These are phyloP conservation scores for Pseudovirgaria hyperparasitica DNA, from an alignment of 2,329 filamentous ascomycete species.

Conservation along the genomic window DNA sequence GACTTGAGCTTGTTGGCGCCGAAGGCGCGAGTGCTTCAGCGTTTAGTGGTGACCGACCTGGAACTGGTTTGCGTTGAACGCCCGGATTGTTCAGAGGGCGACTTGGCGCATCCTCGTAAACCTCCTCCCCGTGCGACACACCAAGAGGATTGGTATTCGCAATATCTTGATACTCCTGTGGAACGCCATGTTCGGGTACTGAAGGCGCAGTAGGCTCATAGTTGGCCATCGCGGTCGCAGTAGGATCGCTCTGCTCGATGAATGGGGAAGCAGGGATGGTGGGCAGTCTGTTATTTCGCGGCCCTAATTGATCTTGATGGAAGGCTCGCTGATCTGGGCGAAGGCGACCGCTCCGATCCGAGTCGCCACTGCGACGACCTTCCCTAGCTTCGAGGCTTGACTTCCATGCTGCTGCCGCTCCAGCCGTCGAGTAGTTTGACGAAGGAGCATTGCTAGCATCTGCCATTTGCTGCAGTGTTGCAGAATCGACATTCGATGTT, in stretches of 20 bases:
- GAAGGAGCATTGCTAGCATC: slow-evolving; percentile 48
- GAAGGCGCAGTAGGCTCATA: slow-evolving; percentile 21
- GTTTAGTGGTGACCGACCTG: slow-evolving; percentile 27
- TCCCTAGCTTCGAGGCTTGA: slow-evolving; percentile 17
- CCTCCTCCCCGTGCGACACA: slow-evolving; percentile 12
- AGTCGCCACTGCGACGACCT: slow-evolving; percentile 19
- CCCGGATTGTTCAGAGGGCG: slow-evolving; percentile 2
- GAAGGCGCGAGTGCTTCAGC: slow-evolving; percentile 18
- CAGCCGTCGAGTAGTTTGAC: slow-evolving; percentile 22
- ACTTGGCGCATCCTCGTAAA: slow-evolving; percentile 12
- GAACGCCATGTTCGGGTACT: slow-evolving; percentile 22
- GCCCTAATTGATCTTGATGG: slow-evolving; percentile 10
- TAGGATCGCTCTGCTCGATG: slow-evolving; percentile 24
- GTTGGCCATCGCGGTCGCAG: slow-evolving; percentile 12
- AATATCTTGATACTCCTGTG: slow-evolving; percentile 12
- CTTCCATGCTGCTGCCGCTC: slow-evolving; percentile 27
- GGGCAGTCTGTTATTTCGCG: slow-evolving; percentile 25
- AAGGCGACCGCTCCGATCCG: slow-evolving; percentile 37
- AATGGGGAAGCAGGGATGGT: slow-evolving; percentile 34
- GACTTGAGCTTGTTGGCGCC: slow-evolving; percentile 28
- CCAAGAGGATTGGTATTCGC: too few species aligned
- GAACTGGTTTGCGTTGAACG: slow-evolving; percentile 26
- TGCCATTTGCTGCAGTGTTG: slow-evolving; percentile 68
- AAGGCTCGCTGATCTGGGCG: slow-evolving; percentile 42
- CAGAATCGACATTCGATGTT: slow-evolving; percentile 71